Evolutionary conservation across 495 filamentous ascomycete genomes (phyloP), one percentile per base, ranked within the genome.

Genomic region (Lasiosphaeria hispida): DNA sequence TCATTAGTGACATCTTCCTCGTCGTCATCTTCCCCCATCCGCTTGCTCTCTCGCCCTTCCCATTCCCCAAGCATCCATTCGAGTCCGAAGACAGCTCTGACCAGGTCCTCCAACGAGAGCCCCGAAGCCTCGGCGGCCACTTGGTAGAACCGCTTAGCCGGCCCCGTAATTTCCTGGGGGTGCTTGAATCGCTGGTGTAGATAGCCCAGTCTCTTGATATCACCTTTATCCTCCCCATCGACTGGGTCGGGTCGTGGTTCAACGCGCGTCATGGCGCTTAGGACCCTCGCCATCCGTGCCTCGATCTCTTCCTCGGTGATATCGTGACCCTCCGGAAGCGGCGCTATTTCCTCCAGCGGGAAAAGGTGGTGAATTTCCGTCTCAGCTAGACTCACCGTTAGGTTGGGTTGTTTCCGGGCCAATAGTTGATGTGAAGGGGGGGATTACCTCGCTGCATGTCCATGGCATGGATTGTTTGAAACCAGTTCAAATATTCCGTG

Each of bases 401-500:
- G 47, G 60, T 49, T 55, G 60, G 15, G 15, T 23, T n/a, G 38
- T 30, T 18, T 6, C 11, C 13, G 17, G 1, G 13, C 37, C 44
- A 11, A 4, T 8, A 30, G 30, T 23, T 30, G 5, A 3, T 7
- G 35, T 33, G 40, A 7, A 18, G 14, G 9, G 18, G 5, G 14
- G 23, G 55, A 65, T 53, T 67, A 82, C 79, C 72, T 60, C 72
- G 75, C 6, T 69, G 65, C 15, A 75, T 69, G 10, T 65, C 63
- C 14, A 80, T 72, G 53, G 88, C 65, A 82, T 86, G 95, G 33
- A 77, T 90, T 61, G 82, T 80, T 67, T 93, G 87, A 64, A 90
- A 96, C 89, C 90, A 97, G 69, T 92, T 85, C 78, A 98, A 77
- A 58, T 96, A 96, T 48, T 88, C 81, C 60, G 94, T 87, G 51